A percentile compares a stretch with the other conserved stretches of the same genome.
phyloP scores from a whole-genome alignment of 1,284 basidiomycete genomes.

The Malassezia japonica region DNA sequence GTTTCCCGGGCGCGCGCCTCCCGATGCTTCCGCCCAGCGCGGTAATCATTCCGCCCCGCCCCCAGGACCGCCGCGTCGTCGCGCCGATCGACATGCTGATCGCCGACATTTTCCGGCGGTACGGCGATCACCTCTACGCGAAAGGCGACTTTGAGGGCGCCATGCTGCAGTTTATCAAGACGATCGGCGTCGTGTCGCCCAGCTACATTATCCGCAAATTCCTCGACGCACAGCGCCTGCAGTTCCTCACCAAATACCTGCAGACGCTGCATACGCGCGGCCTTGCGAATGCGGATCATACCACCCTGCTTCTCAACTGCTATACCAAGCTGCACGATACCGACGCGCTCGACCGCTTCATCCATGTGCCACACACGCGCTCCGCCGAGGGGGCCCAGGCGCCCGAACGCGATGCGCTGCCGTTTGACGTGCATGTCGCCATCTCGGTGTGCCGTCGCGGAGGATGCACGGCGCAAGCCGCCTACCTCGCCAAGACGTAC shows the following conservation, averaged over 20 bases:
- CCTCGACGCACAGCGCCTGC: constrained; percentile 88
- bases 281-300: constrained; percentile 90
- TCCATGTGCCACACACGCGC: constrained; percentile 16
- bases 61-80: constrained; percentile 12
- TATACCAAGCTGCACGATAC: constrained; percentile 95
- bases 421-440: constrained; percentile 92
- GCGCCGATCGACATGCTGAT: constrained; percentile 29
- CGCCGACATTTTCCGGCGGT: constrained; percentile 53
- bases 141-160: constrained; percentile 88
- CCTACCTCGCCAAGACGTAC: constrained; percentile 85
- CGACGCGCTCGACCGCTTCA: constrained; percentile 75
- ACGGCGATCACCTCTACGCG: constrained; percentile 80
- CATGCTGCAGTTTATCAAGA: constrained; percentile 83
- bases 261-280: constrained; percentile 84
- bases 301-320: constrained; percentile 65
- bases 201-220: constrained; percentile 96
- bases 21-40: constrained; percentile 3
- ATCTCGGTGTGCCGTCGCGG: constrained; percentile 93
- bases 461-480: constrained; percentile 87
- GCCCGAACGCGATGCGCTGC: constrained; percentile 52
- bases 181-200: constrained; percentile 77
- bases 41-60: constrained; percentile 1
- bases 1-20: constrained; percentile 14
- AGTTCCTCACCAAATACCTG: constrained; percentile 85
- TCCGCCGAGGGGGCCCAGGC: neutral